Percentiles rank a stretch among this genome's conserved stretches.
Evolutionary conservation across 1,139 yeast species (phyloP).

Genomic region (Pichia sp.): DNA sequence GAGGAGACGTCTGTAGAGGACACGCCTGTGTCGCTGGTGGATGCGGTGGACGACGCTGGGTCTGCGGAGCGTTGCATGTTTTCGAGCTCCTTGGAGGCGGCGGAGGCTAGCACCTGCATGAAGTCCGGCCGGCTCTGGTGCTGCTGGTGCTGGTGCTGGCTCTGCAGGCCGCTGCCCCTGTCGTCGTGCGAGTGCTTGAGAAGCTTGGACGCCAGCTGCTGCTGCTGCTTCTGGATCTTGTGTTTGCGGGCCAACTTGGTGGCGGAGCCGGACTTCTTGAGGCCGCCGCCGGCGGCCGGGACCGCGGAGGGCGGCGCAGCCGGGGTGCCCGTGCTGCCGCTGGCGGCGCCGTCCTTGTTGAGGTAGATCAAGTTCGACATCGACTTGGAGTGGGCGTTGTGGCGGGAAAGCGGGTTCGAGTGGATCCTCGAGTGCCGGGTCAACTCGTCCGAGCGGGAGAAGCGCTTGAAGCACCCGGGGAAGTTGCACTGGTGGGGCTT

Average conservation of each 20-base stretch:
- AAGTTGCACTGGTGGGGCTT: slow-evolving; percentile 86
- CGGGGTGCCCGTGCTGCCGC: background rate
- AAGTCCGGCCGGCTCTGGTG: slow-evolving; percentile 1
- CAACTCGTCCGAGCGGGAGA: slow-evolving; percentile 84
- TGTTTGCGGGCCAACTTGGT: slow-evolving; percentile 51
- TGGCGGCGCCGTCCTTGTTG: background rate
- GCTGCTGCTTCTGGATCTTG: slow-evolving; percentile 77
- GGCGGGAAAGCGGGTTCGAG: slow-evolving; percentile 52
- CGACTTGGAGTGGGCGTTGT: slow-evolving; percentile 18
- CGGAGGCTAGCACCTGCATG: slow-evolving; percentile 72
- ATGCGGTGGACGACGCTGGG: background rate
- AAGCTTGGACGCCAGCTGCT: slow-evolving; percentile 26
- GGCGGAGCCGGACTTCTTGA: slow-evolving; percentile 14
- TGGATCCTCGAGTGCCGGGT: slow-evolving; percentile 89
- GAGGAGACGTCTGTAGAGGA: background rate
- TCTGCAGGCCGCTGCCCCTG: background rate
- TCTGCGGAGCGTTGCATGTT: slow-evolving; percentile 26
- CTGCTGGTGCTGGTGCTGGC: background rate
- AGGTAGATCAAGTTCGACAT: slow-evolving; percentile 10
- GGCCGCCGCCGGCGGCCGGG: background rate
- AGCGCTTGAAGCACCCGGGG: slow-evolving; percentile 84
- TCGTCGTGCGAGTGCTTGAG: background rate
- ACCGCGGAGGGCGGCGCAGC: no score
- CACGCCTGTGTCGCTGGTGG: background rate
- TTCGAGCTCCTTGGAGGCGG: slow-evolving; percentile 75